phyloP scores from a whole-genome alignment of 2,329 filamentous ascomycete genomes.

The Aspergillus versicolor region DNA sequence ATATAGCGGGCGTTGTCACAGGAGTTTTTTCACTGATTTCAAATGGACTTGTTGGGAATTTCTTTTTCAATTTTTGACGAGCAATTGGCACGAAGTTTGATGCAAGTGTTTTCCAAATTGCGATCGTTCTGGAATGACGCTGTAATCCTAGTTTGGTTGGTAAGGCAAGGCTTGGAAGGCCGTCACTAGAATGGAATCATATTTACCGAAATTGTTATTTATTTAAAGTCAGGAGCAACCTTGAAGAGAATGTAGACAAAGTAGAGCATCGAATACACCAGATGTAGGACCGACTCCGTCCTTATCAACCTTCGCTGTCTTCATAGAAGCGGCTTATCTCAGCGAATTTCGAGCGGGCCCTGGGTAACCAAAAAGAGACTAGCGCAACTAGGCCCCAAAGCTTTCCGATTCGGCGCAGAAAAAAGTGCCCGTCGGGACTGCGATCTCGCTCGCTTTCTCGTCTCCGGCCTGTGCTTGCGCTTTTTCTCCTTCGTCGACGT shows the following conservation, averaged over 20 bases:
- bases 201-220: background rate
- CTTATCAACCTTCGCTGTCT: background rate
- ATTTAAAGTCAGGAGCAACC: background rate
- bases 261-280: too few relatives aligned
- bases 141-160: background rate
- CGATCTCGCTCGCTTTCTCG: conserved; percentile 14
- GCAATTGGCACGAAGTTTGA: conserved; percentile 16
- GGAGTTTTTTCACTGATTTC: conserved; percentile 19
- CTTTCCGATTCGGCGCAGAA: conserved; percentile 20
- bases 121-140: background rate
- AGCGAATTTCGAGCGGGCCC: conserved; percentile 7
- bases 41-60: conserved; percentile 15
- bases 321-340: conserved; percentile 1
- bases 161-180: background rate
- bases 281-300: too few relatives aligned
- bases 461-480: conserved; percentile 12
- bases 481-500: conserved; percentile 12
- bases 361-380: conserved; percentile 9
- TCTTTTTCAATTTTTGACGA: conserved; percentile 14
- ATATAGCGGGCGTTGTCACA: conserved; percentile 24
- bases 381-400: conserved; percentile 3
- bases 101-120: conserved; percentile 5
- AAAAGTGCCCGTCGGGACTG: conserved; percentile 7
- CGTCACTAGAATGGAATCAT: conserved; percentile 2
- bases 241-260: background rate